A percentile compares a stretch with the other conserved stretches of the same genome.
These are phyloP conservation scores for Populus ilicifolia DNA, from an alignment of 345 rosid species.

Conservation along the genomic window DNA sequence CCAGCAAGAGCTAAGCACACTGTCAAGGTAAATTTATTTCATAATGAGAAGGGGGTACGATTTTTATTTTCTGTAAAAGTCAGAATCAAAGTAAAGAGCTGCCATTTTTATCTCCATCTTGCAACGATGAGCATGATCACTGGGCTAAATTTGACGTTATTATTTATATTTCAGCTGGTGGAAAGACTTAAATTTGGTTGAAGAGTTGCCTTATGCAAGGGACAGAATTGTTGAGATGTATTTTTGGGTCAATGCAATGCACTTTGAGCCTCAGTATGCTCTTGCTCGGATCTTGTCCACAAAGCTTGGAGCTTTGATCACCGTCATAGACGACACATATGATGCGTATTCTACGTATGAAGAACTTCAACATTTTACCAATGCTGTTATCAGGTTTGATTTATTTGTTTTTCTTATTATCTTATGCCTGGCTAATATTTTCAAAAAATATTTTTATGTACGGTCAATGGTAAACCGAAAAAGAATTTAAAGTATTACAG, in stretches of 20 bases:
- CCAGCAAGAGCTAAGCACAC: neutral
- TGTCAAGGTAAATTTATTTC: neutral
- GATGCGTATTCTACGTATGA: conserved; percentile 7
- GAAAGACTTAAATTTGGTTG: neutral
- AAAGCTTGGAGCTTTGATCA: neutral
- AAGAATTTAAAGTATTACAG: no score
- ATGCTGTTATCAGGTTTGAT: neutral
- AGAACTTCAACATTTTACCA: neutral
- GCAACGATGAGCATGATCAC: neutral
- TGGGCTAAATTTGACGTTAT: neutral
- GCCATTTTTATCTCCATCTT: neutral
- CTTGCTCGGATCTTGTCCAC: neutral
- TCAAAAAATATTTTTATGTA: no score
- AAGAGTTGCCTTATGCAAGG: conserved; percentile 10
- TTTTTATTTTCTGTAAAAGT: no score
- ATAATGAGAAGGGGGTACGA: no score
- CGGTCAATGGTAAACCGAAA: no score
- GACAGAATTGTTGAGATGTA: conserved; percentile 8
- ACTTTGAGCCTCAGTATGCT: neutral
- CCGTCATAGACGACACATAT: conserved; percentile 4
- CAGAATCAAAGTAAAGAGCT: no score
- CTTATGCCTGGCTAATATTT: no score
- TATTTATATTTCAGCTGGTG: conserved; percentile 7
- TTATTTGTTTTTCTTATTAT: neutral
- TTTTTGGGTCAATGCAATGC: neutral